Conservation (phyloP, 108 stramenopile species). For the Nitzschia inconspicua region DNA sequence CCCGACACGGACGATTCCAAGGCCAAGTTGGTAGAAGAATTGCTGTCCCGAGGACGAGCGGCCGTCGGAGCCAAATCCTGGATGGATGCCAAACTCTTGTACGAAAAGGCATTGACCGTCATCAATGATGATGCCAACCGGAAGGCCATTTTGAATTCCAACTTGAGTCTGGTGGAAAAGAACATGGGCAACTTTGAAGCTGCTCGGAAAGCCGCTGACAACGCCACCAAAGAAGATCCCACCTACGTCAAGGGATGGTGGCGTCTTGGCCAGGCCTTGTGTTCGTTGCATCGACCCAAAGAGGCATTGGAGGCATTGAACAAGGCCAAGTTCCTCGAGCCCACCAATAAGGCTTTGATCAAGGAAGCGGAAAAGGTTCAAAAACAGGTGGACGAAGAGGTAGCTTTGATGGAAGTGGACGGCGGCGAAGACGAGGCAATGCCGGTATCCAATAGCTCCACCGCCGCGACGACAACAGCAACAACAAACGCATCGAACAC, state of each 20-base stretch:
- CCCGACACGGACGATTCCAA: constrained; percentile 51
- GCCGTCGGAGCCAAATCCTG: constrained; percentile 58
- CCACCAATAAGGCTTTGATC: constrained; percentile 63
- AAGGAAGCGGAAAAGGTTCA: constrained; percentile 53
- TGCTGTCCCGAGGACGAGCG: constrained; percentile 67
- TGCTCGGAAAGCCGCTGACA: constrained; percentile 45
- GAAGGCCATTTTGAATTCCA: constrained; percentile 56
- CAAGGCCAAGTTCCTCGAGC: constrained; percentile 57
- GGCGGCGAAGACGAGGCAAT: constrained; percentile 5
- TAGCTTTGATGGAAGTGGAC: constrained; percentile 23
- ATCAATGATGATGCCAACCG: constrained; percentile 22
- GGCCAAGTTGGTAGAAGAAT: constrained; percentile 64
- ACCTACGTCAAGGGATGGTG: constrained; percentile 80
- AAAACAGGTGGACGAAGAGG: constrained; percentile 50
- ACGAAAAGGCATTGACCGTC: constrained; percentile 65
- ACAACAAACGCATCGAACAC: not conserved
- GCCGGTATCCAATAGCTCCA: constrained; percentile 6
- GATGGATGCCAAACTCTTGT: constrained; percentile 68
- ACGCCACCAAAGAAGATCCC: constrained; percentile 50
- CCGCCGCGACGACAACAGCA: not conserved
- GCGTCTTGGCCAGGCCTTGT: constrained; percentile 67
- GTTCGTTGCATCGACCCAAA: constrained; percentile 30
- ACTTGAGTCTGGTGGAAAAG: constrained; percentile 61
- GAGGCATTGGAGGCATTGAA: constrained; percentile 62
- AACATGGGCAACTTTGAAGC: constrained; percentile 57